Evolutionary conservation across 306 rosid genomes (phyloP).

Genomic region (Rubus parviflorus): DNA sequence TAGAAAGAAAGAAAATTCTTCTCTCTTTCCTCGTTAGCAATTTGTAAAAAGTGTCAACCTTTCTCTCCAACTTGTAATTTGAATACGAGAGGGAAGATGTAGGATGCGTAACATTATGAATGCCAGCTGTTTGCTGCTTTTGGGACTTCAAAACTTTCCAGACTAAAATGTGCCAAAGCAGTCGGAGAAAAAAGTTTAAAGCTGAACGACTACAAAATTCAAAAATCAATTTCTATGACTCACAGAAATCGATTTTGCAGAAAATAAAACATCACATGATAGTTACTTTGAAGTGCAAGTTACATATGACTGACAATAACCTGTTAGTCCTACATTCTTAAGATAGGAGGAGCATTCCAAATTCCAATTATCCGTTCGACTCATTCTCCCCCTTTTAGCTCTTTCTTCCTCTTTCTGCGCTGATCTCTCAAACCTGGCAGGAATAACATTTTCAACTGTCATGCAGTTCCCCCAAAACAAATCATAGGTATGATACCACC

Average conservation of each 20-base stretch:
- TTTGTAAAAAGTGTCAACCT: background rate
- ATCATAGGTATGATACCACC: background rate
- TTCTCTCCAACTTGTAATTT: too few relatives aligned
- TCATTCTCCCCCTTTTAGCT: slow-evolving; percentile 35
- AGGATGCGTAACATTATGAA: too few relatives aligned
- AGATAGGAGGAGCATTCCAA: background rate
- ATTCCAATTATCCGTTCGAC: background rate
- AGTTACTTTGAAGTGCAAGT: background rate
- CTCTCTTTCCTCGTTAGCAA: background rate
- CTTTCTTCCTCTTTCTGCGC: slow-evolving; percentile 64
- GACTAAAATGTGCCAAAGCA: too few relatives aligned
- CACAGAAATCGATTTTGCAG: too few relatives aligned
- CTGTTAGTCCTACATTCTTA: background rate
- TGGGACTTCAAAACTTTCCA: too few relatives aligned
- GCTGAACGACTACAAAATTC: too few relatives aligned
- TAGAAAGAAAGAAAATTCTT: background rate
- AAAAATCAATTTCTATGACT: too few relatives aligned
- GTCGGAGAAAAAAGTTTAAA: too few relatives aligned
- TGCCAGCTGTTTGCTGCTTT: too few relatives aligned
- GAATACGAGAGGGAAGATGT: too few relatives aligned
- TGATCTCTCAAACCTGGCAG: slow-evolving; percentile 71
- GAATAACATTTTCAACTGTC: slow-evolving; percentile 9
- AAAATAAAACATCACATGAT: too few relatives aligned
- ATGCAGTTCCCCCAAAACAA: background rate
- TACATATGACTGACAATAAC: background rate